A percentile compares a stretch with the other conserved stretches of the same genome.
phyloP scores from a whole-genome alignment of 768 basidiomycete genomes.

The Leucocoprinus sp. region DNA sequence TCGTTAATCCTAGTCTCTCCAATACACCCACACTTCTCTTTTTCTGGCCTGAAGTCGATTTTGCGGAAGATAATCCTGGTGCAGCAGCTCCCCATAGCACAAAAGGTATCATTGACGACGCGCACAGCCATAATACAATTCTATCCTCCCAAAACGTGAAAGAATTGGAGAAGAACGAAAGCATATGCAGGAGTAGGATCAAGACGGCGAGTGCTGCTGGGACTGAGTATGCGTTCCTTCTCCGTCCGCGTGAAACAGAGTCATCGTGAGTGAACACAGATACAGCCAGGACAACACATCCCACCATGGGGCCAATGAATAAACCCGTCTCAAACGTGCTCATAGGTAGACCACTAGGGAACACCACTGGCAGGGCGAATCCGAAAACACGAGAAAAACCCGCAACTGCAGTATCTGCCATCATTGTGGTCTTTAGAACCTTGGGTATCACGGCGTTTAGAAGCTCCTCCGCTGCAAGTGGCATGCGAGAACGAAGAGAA shows the following conservation, averaged over 20 bases:
- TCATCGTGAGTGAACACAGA: not conserved
- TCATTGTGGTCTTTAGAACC: not conserved
- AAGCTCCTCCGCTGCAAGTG: not conserved
- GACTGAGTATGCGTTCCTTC: conserved; percentile 28
- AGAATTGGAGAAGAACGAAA: conserved; percentile 86
- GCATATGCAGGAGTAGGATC: conserved; percentile 57
- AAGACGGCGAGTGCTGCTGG: conserved; percentile 32
- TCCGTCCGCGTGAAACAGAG: not conserved
- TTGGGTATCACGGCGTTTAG: not conserved
- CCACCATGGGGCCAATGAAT: conserved; percentile 3
- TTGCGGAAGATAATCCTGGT: conserved; percentile 4
- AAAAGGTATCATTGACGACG: conserved; percentile 53
- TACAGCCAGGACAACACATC: not conserved
- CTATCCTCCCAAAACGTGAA: conserved; percentile 98
- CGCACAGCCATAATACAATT: conserved; percentile 64
- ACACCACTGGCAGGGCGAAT: not conserved
- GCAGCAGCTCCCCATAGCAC: conserved; percentile 47
- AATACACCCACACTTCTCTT: not conserved
- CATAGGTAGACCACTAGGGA: not conserved
- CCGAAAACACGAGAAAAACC: not conserved
- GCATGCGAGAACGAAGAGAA: conserved; percentile 24
- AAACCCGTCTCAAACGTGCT: not conserved
- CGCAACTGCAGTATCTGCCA: not conserved
- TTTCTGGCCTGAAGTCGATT: not conserved
- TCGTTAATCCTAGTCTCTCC: conserved; percentile 31